Percentiles rank a stretch among this genome's conserved stretches.
Evolutionary conservation across 2,329 filamentous ascomycete genomes (phyloP).

Genomic region (Phaeomoniella chlamydospora): DNA sequence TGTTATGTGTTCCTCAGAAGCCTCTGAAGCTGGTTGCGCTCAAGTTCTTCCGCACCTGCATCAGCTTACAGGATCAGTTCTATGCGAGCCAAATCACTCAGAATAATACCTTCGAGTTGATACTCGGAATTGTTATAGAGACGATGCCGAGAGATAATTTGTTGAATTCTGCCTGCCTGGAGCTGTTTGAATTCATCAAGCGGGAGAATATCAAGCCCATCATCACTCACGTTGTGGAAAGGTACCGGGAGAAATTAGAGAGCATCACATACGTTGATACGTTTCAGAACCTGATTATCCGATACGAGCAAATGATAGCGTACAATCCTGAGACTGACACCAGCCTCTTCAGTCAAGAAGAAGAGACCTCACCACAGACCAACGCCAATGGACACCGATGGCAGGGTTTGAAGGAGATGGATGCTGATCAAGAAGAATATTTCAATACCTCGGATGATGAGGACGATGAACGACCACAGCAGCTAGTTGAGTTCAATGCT

Average conservation of each 20-base stretch:
- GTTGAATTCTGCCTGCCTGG: slow-evolving; percentile 81
- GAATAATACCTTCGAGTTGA: slow-evolving; percentile 67
- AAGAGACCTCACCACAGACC: slow-evolving; percentile 31
- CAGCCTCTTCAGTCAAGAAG: slow-evolving; percentile 55
- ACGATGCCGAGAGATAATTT: slow-evolving; percentile 89
- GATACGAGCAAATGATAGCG: slow-evolving; percentile 66
- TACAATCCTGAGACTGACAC: slow-evolving; percentile 50
- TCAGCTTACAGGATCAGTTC: slow-evolving; percentile 78
- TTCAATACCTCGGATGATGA: slow-evolving; percentile 84
- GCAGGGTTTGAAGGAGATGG: slow-evolving; percentile 65
- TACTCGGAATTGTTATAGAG: slow-evolving; percentile 68
- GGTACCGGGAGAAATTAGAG: slow-evolving; percentile 64
- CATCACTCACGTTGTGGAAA: slow-evolving; percentile 70
- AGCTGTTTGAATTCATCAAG: slow-evolving; percentile 84
- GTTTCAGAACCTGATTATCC: slow-evolving; percentile 60
- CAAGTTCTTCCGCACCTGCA: slow-evolving; percentile 81
- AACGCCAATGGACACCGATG: slow-evolving; percentile 47
- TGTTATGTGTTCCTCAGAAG: slow-evolving; percentile 74
- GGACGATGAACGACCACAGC: slow-evolving; percentile 45
- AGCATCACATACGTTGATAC: slow-evolving; percentile 70
- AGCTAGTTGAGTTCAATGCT: slow-evolving; percentile 2
- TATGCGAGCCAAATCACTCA: slow-evolving; percentile 76
- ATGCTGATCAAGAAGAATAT: slow-evolving; percentile 80
- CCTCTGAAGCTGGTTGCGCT: slow-evolving; percentile 82
- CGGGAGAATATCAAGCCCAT: slow-evolving; percentile 69